Conservation (phyloP, 73 alveolate species). For the Stentor coeruleus region DNA sequence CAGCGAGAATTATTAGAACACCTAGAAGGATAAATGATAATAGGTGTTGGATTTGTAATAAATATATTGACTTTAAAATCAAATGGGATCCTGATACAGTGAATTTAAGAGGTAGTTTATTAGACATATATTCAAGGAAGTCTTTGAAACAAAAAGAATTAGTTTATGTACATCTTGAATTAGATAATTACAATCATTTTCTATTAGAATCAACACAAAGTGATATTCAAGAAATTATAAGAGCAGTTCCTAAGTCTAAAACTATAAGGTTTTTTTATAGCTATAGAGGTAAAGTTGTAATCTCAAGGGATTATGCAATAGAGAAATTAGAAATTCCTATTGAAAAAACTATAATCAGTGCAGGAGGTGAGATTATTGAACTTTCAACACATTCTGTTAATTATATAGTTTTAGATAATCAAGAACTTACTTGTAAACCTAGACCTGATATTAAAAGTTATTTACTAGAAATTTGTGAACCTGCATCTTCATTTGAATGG, state of each 20-base stretch:
- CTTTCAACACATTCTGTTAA: no score
- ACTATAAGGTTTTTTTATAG: neutral
- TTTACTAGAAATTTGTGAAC: neutral
- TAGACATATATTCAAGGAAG: neutral
- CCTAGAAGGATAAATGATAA: neutral
- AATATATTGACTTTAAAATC: constrained; percentile 1
- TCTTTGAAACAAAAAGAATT: neutral
- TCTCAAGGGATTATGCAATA: neutral
- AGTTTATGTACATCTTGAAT: constrained; percentile 20
- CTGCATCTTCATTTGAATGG: neutral
- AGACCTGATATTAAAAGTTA: neutral
- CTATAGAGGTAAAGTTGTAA: neutral
- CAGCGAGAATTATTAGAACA: neutral
- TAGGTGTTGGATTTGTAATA: constrained; percentile 25
- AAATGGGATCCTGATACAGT: neutral
- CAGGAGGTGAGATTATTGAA: neutral
- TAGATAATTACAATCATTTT: constrained; percentile 18
- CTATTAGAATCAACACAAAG: neutral
- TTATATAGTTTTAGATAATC: neutral
- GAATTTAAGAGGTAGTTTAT: neutral
- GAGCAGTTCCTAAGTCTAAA: neutral
- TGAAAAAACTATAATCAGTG: neutral
- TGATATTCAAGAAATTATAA: neutral
- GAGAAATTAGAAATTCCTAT: neutral
- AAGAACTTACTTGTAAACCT: neutral